phyloP scores from a whole-genome alignment of 495 filamentous ascomycete genomes.

The Xylaria longipes region DNA sequence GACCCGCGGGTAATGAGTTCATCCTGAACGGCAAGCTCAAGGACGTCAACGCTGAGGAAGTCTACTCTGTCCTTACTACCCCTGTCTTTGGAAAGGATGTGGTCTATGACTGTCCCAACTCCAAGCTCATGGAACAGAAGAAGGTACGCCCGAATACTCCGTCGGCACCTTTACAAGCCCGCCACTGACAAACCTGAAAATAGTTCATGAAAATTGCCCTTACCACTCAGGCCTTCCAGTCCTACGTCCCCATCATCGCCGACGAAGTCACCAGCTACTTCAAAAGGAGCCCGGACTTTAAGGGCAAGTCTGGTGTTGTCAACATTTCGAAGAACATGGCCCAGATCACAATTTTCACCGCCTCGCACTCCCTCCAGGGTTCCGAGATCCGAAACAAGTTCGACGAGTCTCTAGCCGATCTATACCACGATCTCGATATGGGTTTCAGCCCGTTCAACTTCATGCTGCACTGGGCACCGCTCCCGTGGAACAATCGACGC shows the following conservation, averaged over 20 bases:
- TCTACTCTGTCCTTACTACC: conserved; percentile 81
- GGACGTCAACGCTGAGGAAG: conserved; percentile 82
- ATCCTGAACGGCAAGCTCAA: conserved; percentile 84
- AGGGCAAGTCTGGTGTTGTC: conserved; percentile 67
- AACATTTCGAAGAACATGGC: conserved; percentile 75
- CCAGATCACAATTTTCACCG: conserved; percentile 86
- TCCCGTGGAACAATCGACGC: conserved; percentile 81
- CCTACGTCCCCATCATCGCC: conserved; percentile 79
- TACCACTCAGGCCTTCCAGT: conserved; percentile 74
- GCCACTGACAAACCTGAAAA: conserved; percentile 21
- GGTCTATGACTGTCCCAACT: conserved; percentile 86
- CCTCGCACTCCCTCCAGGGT: conserved; percentile 79
- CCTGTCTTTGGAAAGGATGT: conserved; percentile 88
- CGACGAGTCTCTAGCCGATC: conserved; percentile 72
- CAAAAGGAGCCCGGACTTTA: conserved; percentile 69
- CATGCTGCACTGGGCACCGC: conserved; percentile 83
- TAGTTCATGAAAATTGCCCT: conserved; percentile 89
- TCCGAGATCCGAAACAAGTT: conserved; percentile 79
- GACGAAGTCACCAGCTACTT: conserved; percentile 75
- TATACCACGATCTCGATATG: conserved; percentile 84
- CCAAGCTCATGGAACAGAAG: conserved; percentile 86
- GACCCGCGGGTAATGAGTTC: conserved; percentile 82
- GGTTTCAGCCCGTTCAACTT: conserved; percentile 87
- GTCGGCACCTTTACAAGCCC: neutral
- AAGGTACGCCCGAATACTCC: conserved; percentile 48